phyloP scores from a whole-genome alignment of 2,329 filamentous ascomycete species.

The Pseudogymnoascus sp. region DNA sequence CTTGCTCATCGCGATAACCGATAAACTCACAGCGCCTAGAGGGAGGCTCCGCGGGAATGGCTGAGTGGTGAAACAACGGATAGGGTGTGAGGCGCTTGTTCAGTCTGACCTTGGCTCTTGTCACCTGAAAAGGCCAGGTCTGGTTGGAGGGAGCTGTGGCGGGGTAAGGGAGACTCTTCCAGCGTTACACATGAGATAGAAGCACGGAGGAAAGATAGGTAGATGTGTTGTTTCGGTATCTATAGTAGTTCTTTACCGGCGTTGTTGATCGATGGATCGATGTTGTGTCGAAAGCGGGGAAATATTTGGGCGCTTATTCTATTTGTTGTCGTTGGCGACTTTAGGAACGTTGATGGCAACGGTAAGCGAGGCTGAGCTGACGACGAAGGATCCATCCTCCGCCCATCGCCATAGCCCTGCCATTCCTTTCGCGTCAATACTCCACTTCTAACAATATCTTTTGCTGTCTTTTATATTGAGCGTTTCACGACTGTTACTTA shows the following conservation, averaged over 20 bases:
- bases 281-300: background rate
- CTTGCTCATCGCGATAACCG: background rate
- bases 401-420: background rate
- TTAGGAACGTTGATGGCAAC: background rate
- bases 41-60: constrained; percentile 1
- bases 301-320: constrained; percentile 1
- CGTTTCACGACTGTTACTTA: background rate
- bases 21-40: background rate
- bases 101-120: background rate
- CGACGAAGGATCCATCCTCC: background rate
- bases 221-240: background rate
- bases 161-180: background rate
- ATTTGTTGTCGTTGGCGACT: background rate
- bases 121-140: background rate
- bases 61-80: background rate
- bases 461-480: background rate
- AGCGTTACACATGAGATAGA: background rate
- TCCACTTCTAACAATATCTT: background rate
- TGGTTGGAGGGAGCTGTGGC: background rate
- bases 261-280: background rate
- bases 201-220: background rate
- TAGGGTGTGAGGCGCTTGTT: constrained; percentile 6
- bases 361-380: background rate
- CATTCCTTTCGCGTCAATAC: background rate
- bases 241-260: background rate